Conservation (phyloP, 2,329 filamentous ascomycete species). For the Nemania sp. region DNA sequence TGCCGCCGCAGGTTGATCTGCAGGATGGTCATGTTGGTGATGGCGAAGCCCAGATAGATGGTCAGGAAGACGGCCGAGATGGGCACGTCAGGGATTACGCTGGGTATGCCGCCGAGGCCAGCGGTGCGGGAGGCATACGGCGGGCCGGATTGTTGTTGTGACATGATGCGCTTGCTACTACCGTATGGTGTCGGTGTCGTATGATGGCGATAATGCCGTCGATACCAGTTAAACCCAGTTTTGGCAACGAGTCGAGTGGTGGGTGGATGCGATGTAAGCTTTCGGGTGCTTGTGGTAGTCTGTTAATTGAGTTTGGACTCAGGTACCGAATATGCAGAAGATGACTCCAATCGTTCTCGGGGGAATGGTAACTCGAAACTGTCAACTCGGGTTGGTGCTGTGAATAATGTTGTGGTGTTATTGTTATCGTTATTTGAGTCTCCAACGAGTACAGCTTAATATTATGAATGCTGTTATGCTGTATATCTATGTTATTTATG, state of each 20-base stretch:
- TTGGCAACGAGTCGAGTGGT: too few relatives aligned
- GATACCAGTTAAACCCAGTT: neutral
- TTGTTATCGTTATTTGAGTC: neutral
- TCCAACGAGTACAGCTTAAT: too few relatives aligned
- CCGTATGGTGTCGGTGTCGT: neutral
- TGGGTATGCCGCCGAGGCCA: conserved; percentile 69
- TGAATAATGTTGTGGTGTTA: too few relatives aligned
- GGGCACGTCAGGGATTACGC: conserved; percentile 69
- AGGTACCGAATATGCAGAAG: neutral
- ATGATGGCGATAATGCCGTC: neutral
- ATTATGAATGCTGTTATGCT: too few relatives aligned
- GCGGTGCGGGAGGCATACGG: conserved; percentile 61
- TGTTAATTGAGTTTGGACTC: neutral
- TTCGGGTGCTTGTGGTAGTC: neutral
- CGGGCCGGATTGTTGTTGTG: conserved; percentile 47
- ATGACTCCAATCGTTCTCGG: neutral
- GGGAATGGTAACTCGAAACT: neutral
- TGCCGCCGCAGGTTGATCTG: conserved; percentile 50
- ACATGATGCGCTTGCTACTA: too few relatives aligned
- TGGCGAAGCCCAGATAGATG: conserved; percentile 67
- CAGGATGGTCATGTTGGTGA: conserved; percentile 69
- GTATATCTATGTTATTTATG: too few relatives aligned
- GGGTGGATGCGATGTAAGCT: too few relatives aligned
- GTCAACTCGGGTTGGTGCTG: too few relatives aligned
- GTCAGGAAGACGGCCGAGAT: conserved; percentile 72